These are phyloP conservation scores for Collybiopsis confluens DNA, from an alignment of 768 basidiomycete species.

Conservation along the genomic window DNA sequence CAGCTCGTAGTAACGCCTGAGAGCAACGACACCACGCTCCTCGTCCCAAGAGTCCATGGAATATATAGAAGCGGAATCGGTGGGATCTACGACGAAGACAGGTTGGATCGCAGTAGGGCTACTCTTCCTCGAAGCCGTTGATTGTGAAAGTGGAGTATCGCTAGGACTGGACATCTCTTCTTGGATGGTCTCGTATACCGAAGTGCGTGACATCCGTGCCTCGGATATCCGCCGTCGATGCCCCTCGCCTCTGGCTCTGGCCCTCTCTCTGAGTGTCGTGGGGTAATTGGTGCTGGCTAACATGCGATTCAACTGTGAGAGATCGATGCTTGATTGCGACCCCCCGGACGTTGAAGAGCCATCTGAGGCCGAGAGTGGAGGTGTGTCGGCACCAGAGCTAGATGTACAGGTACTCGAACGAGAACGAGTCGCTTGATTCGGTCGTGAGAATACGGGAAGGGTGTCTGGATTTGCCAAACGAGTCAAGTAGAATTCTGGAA, in stretches of 20 bases:
- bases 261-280: conserved; percentile 33
- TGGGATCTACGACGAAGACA: conserved; percentile 51
- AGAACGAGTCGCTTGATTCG: conserved; percentile 44
- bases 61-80: conserved; percentile 46
- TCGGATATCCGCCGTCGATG: conserved; percentile 70
- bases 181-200: conserved; percentile 77
- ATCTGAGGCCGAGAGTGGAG: conserved; percentile 66
- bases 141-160: conserved; percentile 20
- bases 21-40: conserved; percentile 57
- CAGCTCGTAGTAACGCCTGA: conserved; percentile 67
- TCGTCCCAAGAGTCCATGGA: conserved; percentile 59
- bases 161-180: conserved; percentile 52
- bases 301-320: conserved; percentile 53
- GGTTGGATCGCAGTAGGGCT: conserved; percentile 35
- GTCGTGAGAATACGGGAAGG: conserved; percentile 59
- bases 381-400: conserved; percentile 66
- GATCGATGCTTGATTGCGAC: conserved; percentile 75
- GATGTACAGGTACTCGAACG: conserved; percentile 68
- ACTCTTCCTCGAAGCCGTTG: conserved; percentile 29
- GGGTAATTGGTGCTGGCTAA: conserved; percentile 56
- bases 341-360: conserved; percentile 66
- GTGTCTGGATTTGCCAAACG: too few species aligned
- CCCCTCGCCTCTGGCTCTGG: conserved; percentile 57
- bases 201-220: conserved; percentile 56
- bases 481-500: conserved; percentile 13